A percentile compares a stretch with the other conserved stretches of the same genome.
phyloP scores from a whole-genome alignment of 306 rosid species.

The Glycine soja region DNA sequence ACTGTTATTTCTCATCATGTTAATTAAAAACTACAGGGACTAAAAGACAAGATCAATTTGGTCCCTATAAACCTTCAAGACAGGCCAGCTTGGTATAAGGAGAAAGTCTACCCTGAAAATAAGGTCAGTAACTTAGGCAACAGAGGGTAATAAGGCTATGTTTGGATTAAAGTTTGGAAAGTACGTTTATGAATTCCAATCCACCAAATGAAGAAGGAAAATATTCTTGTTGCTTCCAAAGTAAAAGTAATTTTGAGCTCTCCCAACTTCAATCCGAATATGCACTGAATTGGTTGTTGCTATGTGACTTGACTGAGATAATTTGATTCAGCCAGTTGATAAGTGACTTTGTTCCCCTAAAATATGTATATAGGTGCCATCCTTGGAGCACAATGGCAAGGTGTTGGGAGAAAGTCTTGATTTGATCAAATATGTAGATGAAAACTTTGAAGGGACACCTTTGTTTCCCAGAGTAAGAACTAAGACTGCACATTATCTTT shows the following conservation, averaged over 20 bases:
- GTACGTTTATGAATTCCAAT: no score
- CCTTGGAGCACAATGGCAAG: conserved; percentile 90
- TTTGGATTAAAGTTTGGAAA: no score
- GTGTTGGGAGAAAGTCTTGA: conserved; percentile 89
- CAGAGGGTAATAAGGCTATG: neutral
- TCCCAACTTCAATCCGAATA: no score
- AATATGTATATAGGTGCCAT: conserved; percentile 64
- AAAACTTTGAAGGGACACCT: conserved; percentile 60
- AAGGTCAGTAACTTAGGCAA: conserved; percentile 54
- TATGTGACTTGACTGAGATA: neutral
- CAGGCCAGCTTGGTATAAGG: conserved; percentile 95
- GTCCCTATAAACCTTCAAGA: conserved; percentile 66
- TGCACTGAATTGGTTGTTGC: neutral
- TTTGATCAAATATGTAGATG: conserved; percentile 77
- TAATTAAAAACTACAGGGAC: conserved; percentile 57
- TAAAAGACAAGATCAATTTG: conserved; percentile 72
- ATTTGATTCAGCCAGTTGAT: neutral
- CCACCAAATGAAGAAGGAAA: no score
- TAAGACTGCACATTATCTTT: conserved; percentile 1
- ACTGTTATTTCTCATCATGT: neutral
- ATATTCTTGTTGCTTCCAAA: no score
- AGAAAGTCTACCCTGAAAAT: conserved; percentile 77
- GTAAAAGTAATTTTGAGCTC: no score
- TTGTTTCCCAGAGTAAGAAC: conserved; percentile 66
- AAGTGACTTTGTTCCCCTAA: neutral